Evolutionary conservation across 257 asterid genomes (phyloP).

Genomic region (Anisodus tanguticus): DNA sequence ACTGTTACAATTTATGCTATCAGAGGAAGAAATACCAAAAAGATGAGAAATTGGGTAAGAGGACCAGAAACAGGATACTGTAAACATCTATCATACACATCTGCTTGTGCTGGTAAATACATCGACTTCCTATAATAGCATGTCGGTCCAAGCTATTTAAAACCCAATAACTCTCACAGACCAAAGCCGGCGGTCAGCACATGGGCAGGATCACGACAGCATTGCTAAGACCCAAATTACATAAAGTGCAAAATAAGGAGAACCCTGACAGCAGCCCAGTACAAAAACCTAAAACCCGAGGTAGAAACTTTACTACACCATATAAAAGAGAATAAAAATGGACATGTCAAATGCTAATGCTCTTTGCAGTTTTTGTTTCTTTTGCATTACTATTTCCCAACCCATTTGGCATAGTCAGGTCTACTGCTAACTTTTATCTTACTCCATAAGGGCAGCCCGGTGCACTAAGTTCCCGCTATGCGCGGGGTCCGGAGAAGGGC

Average conservation of each 20-base stretch:
- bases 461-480: no score
- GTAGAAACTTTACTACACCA: background rate
- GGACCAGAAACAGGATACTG: background rate
- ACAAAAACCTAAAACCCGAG: background rate
- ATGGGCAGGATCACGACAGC: background rate
- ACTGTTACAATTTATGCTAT: background rate
- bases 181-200: background rate
- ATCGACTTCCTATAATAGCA: background rate
- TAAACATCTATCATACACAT: background rate
- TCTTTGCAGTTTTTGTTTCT: conserved; percentile 23
- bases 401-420: background rate
- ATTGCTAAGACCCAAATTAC: background rate
- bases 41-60: background rate
- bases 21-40: background rate
- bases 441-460: no score
- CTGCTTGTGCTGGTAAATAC: conserved; percentile 2
- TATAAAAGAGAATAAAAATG: conserved; percentile 8
- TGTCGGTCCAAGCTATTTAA: background rate
- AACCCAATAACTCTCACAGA: background rate
- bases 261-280: conserved; percentile 18
- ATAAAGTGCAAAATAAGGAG: conserved; percentile 13
- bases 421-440: background rate
- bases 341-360: background rate
- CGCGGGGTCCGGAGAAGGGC: no score
- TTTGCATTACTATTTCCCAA: background rate